Evolutionary conservation across 768 basidiomycete genomes (phyloP).

Genomic region (Tricholoma flavovirens): DNA sequence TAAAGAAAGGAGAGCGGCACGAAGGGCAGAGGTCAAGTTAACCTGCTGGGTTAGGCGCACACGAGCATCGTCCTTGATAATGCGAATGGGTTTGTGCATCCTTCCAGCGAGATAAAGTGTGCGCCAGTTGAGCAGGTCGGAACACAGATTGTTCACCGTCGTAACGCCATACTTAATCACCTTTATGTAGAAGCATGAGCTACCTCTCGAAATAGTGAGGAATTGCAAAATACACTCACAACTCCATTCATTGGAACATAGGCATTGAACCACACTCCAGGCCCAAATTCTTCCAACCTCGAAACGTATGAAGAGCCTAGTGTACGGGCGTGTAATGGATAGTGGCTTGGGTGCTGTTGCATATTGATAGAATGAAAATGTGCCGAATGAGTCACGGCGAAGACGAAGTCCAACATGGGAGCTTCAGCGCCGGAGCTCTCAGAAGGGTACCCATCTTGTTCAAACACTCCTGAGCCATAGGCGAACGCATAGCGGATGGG

Average conservation of each 20-base stretch:
- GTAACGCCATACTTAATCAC: conserved; percentile 97
- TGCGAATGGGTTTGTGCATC: conserved; percentile 95
- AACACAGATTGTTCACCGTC: conserved; percentile 82
- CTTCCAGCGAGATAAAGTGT: conserved; percentile 91
- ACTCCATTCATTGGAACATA: conserved; percentile 79
- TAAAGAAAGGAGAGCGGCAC: conserved; percentile 83
- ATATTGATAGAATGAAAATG: conserved; percentile 98
- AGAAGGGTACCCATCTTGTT: conserved; percentile 72
- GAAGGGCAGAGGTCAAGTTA: conserved; percentile 86
- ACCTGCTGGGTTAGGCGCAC: conserved; percentile 90
- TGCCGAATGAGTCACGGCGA: conserved; percentile 87
- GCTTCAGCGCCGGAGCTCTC: conserved; percentile 8
- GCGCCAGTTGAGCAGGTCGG: conserved; percentile 89
- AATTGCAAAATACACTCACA: conserved; percentile 43
- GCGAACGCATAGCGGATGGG: conserved; percentile 97
- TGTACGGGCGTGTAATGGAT: conserved; percentile 80
- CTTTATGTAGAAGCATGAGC: conserved; percentile 31
- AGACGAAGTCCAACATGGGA: conserved; percentile 95
- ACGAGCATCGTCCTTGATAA: conserved; percentile 88
- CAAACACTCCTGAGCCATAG: conserved; percentile 94
- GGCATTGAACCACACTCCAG: conserved; percentile 96
- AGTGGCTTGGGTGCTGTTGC: conserved; percentile 86
- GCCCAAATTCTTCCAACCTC: conserved; percentile 64
- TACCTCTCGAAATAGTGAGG: neutral
- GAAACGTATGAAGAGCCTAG: conserved; percentile 83